Conservation (phyloP, 148 eudicot species). For the Rhododendron williamsianum region DNA sequence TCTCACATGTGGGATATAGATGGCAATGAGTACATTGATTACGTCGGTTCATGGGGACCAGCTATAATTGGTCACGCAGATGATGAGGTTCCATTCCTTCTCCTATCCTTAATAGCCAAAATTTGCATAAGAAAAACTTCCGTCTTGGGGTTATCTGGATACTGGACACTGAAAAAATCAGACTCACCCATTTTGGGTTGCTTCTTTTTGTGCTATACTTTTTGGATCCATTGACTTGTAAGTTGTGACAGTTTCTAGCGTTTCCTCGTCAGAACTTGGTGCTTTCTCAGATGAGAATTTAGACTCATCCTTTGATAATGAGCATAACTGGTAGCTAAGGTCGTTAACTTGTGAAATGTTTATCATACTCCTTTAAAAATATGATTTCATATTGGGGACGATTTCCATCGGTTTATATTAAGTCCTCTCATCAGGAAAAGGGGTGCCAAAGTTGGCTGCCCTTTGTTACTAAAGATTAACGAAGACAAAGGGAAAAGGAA, state of each 20-base stretch:
- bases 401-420: background rate
- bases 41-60: slow-evolving; percentile 96
- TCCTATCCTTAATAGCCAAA: background rate
- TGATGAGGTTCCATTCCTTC: slow-evolving; percentile 50
- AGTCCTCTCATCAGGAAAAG: background rate
- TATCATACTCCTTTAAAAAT: background rate
- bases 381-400: background rate
- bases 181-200: background rate
- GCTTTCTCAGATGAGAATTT: background rate
- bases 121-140: background rate
- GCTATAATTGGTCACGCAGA: slow-evolving; percentile 94
- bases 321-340: background rate
- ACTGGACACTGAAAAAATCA: background rate
- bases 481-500: background rate
- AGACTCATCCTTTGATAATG: background rate
- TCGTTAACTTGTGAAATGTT: background rate
- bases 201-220: background rate
- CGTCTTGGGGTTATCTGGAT: background rate
- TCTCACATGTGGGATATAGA: slow-evolving; percentile 91
- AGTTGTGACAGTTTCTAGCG: background rate
- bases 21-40: slow-evolving; percentile 92
- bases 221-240: background rate
- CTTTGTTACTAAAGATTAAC: background rate
- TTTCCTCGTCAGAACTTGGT: background rate
- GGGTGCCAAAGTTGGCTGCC: background rate